These are phyloP conservation scores for Cryptococcus amylolentus DNA, from an alignment of 1,284 basidiomycete species.

Conservation along the genomic window DNA sequence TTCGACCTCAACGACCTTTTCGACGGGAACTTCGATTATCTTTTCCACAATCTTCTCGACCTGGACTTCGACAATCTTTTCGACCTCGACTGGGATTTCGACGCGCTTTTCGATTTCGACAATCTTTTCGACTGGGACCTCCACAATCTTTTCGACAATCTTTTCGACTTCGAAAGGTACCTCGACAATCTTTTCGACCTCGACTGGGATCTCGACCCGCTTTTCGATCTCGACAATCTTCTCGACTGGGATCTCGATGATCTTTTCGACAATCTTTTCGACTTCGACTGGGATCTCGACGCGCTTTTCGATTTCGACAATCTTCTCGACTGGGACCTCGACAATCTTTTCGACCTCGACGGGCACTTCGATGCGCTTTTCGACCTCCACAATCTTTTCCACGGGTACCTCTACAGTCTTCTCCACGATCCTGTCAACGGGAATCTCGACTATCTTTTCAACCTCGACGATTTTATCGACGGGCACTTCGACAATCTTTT, in stretches of 20 bases:
- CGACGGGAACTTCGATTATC: slow-evolving; percentile 36
- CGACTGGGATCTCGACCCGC: slow-evolving; percentile 36
- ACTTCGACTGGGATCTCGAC: slow-evolving; percentile 44
- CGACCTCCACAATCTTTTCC: slow-evolving; percentile 36
- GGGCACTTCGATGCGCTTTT: slow-evolving; percentile 36
- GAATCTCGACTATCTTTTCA: slow-evolving; percentile 41
- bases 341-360: slow-evolving; percentile 41
- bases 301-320: slow-evolving; percentile 26
- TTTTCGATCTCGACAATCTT: slow-evolving; percentile 37
- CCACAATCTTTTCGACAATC: slow-evolving; percentile 41
- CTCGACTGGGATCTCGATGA: slow-evolving; percentile 40
- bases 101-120: slow-evolving; percentile 30
- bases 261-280: slow-evolving; percentile 38
- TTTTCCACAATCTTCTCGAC: slow-evolving; percentile 46
- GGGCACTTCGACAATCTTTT: slow-evolving; percentile 26
- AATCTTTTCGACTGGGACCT: slow-evolving; percentile 28
- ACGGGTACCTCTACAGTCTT: slow-evolving; percentile 43
- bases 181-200: slow-evolving; percentile 38
- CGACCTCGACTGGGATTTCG: slow-evolving; percentile 37
- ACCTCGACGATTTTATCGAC: slow-evolving; percentile 35
- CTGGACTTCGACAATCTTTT: slow-evolving; percentile 36
- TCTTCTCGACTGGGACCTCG: slow-evolving; percentile 33
- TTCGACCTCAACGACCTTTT: slow-evolving; percentile 44
- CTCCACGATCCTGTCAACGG: slow-evolving; percentile 38
- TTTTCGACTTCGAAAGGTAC: slow-evolving; percentile 37